A percentile compares a stretch with the other conserved stretches of the same genome.
phyloP scores from a whole-genome alignment of 345 rosid species.

The Syzygium aromaticum region DNA sequence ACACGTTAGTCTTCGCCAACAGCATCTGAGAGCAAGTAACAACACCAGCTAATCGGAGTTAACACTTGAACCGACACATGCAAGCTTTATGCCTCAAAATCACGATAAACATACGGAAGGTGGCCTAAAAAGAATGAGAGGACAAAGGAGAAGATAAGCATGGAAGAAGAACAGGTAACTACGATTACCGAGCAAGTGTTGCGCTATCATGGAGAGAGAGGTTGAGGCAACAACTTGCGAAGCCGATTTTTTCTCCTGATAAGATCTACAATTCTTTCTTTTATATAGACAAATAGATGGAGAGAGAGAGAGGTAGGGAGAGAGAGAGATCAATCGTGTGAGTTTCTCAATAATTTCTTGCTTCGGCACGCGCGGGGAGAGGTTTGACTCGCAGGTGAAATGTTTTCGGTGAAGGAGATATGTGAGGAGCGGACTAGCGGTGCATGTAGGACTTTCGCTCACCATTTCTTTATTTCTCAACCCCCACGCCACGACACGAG shows the following conservation, averaged over 20 bases:
- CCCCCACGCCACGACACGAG: neutral
- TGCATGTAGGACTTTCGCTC: neutral
- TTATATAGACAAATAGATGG: neutral
- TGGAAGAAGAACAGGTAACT: neutral
- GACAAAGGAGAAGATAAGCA: neutral
- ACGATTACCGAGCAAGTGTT: neutral
- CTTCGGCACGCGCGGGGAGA: neutral
- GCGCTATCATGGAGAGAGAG: neutral
- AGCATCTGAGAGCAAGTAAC: neutral
- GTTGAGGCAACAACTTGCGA: neutral
- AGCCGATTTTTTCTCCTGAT: neutral
- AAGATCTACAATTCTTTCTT: neutral
- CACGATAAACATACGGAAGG: neutral
- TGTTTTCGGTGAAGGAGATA: neutral
- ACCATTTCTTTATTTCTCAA: neutral
- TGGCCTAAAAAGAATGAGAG: neutral
- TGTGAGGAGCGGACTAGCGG: neutral
- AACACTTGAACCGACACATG: neutral
- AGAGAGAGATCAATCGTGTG: neutral
- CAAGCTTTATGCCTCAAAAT: neutral
- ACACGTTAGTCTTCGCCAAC: neutral
- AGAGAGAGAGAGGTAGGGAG: neutral
- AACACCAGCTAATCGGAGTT: neutral
- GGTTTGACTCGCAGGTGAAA: slow-evolving; percentile 3
- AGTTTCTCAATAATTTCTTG: neutral